Percentiles rank a stretch among this genome's conserved stretches.
Conservation (phyloP, 164 flowering plant genomes). For the Umbilicus rupestris region DNA sequence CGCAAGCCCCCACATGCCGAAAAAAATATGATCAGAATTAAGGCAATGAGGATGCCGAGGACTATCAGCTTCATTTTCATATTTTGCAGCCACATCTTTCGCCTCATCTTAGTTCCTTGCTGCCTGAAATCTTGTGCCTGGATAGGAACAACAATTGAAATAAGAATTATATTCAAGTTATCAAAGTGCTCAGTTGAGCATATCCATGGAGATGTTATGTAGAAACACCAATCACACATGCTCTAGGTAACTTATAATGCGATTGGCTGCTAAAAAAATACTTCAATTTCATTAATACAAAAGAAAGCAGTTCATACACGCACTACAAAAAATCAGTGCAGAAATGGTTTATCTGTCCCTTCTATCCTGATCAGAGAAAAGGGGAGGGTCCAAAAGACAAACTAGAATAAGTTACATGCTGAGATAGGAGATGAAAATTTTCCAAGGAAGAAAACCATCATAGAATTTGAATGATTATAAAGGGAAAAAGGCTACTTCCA, state of each 20-base stretch:
- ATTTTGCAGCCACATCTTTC: slow-evolving; percentile 12
- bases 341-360: neutral
- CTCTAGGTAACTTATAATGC: neutral
- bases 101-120: slow-evolving; percentile 10
- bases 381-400: too few relatives aligned
- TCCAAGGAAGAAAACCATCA: too few relatives aligned
- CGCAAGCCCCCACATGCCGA: slow-evolving; percentile 6
- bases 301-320: too few relatives aligned
- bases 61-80: slow-evolving; percentile 14
- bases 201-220: neutral
- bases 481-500: neutral
- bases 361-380: neutral
- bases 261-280: neutral
- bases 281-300: too few relatives aligned
- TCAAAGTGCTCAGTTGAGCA: neutral
- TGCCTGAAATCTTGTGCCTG: slow-evolving; percentile 13
- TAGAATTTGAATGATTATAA: neutral
- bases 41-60: slow-evolving; percentile 5
- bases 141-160: neutral
- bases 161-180: neutral
- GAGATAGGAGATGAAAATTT: too few relatives aligned
- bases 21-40: slow-evolving; percentile 12
- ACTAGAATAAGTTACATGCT: too few relatives aligned
- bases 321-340: neutral
- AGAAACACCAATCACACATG: neutral